Percentiles rank a stretch among this genome's conserved stretches.
Evolutionary conservation across 331 rosid genomes (phyloP).

Genomic region (Quercus lobata): DNA sequence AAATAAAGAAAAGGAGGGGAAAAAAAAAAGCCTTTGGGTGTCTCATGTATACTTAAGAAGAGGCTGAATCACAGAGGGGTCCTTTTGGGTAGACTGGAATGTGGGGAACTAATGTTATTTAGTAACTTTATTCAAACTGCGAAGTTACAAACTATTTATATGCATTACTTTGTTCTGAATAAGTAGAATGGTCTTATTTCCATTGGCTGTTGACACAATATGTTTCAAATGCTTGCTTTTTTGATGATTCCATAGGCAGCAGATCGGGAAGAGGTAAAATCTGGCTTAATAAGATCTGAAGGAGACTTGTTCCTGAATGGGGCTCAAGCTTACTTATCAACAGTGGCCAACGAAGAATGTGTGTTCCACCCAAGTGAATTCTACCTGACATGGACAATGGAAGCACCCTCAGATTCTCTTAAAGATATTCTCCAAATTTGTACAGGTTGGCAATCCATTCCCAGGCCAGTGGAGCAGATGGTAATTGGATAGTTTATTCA

Average conservation of each 20-base stretch:
- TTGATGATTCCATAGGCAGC: constrained; percentile 38
- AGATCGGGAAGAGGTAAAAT: constrained; percentile 35
- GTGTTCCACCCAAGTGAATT: constrained; percentile 61
- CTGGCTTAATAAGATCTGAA: constrained; percentile 55
- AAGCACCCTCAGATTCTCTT: constrained; percentile 55
- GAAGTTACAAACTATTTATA: background rate
- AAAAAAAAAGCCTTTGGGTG: background rate
- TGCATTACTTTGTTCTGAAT: background rate
- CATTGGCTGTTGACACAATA: background rate
- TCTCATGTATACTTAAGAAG: background rate
- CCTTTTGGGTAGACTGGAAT: background rate
- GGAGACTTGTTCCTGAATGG: constrained; percentile 66
- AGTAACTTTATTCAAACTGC: background rate
- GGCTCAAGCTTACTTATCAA: constrained; percentile 38
- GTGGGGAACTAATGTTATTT: background rate
- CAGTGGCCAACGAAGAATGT: constrained; percentile 25
- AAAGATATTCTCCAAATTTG: constrained; percentile 44
- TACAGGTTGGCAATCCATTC: constrained; percentile 67
- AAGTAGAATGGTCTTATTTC: background rate
- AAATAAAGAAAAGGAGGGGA: no score
- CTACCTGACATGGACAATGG: constrained; percentile 63
- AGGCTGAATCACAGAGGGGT: background rate
- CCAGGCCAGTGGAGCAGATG: constrained; percentile 35
- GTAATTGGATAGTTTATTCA: constrained; percentile 13
- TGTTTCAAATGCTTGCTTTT: background rate